A percentile compares a stretch with the other conserved stretches of the same genome.
Evolutionary conservation across 345 rosid species (phyloP).

Genomic region (Hibiscus mutabilis): DNA sequence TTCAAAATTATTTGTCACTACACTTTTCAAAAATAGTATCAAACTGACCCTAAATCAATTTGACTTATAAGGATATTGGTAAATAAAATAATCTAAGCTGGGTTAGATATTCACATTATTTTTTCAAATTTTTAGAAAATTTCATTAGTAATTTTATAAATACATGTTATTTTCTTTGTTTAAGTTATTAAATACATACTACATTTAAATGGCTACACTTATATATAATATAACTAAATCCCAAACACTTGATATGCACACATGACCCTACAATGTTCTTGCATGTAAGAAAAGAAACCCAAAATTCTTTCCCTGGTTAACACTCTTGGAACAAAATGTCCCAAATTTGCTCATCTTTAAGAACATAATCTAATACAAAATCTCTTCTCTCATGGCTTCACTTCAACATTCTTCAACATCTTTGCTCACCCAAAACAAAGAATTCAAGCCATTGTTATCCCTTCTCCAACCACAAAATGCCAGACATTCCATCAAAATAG

Average conservation of each 20-base stretch:
- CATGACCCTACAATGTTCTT: not conserved
- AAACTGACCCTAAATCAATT: no score
- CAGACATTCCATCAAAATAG: conserved; percentile 5
- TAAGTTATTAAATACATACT: no score
- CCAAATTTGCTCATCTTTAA: not conserved
- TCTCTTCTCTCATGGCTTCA: conserved; percentile 4
- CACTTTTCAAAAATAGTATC: no score
- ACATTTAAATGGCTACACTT: no score
- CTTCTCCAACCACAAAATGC: not conserved
- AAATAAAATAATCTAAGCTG: no score
- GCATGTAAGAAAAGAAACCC: not conserved
- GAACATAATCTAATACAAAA: not conserved
- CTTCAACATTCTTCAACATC: not conserved
- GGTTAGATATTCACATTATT: no score
- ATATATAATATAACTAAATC: not conserved
- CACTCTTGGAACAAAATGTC: not conserved
- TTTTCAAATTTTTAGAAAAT: no score
- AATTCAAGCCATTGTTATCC: not conserved
- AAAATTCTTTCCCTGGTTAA: not conserved
- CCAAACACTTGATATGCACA: not conserved
- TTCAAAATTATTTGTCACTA: no score
- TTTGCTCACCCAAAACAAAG: not conserved
- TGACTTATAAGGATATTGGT: no score
- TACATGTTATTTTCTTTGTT: no score
- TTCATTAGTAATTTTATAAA: no score